Evolutionary conservation across 2,329 filamentous ascomycete genomes (phyloP).

Genomic region (Pseudocercospora fijiensis): DNA sequence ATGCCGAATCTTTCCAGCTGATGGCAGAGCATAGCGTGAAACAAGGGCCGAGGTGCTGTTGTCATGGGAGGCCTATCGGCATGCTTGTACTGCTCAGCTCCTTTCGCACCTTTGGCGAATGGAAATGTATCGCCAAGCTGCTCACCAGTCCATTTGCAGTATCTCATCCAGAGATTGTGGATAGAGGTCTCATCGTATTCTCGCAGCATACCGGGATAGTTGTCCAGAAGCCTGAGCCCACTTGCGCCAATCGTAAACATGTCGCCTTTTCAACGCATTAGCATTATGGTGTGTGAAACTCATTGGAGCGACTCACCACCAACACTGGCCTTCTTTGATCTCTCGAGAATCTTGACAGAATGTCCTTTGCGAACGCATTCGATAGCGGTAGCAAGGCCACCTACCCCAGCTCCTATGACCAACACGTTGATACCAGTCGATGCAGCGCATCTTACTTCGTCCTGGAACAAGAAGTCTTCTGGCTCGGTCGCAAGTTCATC

Average conservation of each 20-base stretch:
- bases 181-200: slow-evolving; percentile 23
- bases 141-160: slow-evolving; percentile 26
- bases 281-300: neutral
- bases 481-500: neutral
- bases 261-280: slow-evolving; percentile 20
- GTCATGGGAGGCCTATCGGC: slow-evolving; percentile 23
- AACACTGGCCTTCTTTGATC: slow-evolving; percentile 14
- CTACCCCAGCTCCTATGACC: slow-evolving; percentile 28
- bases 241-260: slow-evolving; percentile 45
- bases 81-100: slow-evolving; percentile 13
- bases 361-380: slow-evolving; percentile 32
- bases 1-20: slow-evolving; percentile 27
- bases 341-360: slow-evolving; percentile 26
- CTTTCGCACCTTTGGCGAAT: slow-evolving; percentile 13
- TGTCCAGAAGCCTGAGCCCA: slow-evolving; percentile 16
- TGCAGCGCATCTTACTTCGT: slow-evolving; percentile 15
- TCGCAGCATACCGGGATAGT: slow-evolving; percentile 25
- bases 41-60: slow-evolving; percentile 22
- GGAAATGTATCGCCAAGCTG: slow-evolving; percentile 21
- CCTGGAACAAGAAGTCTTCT: slow-evolving; percentile 1
- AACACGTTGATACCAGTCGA: slow-evolving; percentile 27
- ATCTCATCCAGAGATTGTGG: slow-evolving; percentile 25
- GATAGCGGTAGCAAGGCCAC: slow-evolving; percentile 27
- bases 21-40: slow-evolving; percentile 26
- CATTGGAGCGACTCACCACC: slow-evolving; percentile 4